A percentile compares a stretch with the other conserved stretches of the same genome.
These are phyloP conservation scores for Biscutella auriculata DNA, from an alignment of 441 rosid species.

Conservation along the genomic window DNA sequence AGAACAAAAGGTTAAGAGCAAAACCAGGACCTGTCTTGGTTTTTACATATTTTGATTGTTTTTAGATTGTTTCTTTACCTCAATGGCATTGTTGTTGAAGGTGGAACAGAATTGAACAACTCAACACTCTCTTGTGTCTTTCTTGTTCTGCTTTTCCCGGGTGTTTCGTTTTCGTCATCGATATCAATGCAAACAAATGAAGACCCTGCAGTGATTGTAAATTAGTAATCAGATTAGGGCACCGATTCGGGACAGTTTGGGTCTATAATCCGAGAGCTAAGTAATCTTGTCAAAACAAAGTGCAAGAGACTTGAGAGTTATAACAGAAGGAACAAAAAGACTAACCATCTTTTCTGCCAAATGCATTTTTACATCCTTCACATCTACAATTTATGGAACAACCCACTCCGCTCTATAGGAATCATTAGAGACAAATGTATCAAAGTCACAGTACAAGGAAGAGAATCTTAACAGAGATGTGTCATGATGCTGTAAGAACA, in stretches of 20 bases:
- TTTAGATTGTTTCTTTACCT: constrained; percentile 31
- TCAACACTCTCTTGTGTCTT: constrained; percentile 27
- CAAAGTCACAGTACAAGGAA: no score
- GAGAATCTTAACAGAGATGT: neutral
- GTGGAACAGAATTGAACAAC: constrained; percentile 33
- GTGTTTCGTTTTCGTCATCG: constrained; percentile 44
- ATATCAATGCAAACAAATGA: no score
- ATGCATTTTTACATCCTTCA: constrained; percentile 82
- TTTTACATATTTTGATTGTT: neutral
- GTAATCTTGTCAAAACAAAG: constrained; percentile 1
- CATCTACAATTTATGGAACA: constrained; percentile 29
- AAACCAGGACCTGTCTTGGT: neutral
- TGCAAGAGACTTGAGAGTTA: neutral
- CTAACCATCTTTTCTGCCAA: constrained; percentile 69
- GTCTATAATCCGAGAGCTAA: no score
- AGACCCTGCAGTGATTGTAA: constrained; percentile 32
- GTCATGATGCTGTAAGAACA: no score
- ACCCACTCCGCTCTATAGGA: constrained; percentile 70
- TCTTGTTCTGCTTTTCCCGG: constrained; percentile 21
- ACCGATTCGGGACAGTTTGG: no score
- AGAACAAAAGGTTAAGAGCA: neutral
- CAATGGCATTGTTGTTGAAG: constrained; percentile 43
- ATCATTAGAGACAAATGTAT: neutral
- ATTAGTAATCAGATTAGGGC: no score
- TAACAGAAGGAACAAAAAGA: no score